Evolutionary conservation across 495 filamentous ascomycete genomes (phyloP).

Genomic region (Podospora pseudoanserina): DNA sequence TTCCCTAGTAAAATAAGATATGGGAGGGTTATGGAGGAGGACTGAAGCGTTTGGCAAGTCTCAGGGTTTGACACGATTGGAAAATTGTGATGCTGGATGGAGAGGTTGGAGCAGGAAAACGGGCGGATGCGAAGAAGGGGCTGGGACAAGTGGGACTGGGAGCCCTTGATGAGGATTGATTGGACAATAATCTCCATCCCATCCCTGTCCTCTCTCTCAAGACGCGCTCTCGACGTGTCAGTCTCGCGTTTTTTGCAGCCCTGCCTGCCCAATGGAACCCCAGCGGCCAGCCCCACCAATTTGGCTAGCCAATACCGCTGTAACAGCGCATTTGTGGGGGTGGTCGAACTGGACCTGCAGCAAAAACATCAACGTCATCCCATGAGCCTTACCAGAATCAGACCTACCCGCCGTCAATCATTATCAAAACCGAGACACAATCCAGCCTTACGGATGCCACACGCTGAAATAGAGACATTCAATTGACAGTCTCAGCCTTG

Average conservation of each 20-base stretch:
- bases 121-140: constrained; percentile 17
- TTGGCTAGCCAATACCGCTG: not conserved
- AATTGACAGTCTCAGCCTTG: not conserved
- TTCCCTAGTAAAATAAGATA: constrained; percentile 8
- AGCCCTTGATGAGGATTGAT: not conserved
- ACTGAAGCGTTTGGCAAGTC: not conserved
- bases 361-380: constrained; percentile 9
- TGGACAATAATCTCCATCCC: not conserved
- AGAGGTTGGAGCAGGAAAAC: constrained; percentile 15
- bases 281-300: not conserved
- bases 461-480: not conserved
- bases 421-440: not conserved
- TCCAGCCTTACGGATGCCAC: not conserved
- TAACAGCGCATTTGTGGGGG: not conserved
- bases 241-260: not conserved
- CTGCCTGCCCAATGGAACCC: not conserved
- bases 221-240: not conserved
- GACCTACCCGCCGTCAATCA: not conserved
- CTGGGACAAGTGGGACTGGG: constrained; percentile 9
- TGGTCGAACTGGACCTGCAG: not conserved
- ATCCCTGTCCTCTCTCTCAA: not conserved
- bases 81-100: constrained; percentile 7
- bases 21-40: not conserved
- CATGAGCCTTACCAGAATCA: not conserved
- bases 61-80: not conserved